Evolutionary conservation across 2,329 filamentous ascomycete genomes (phyloP).

Genomic region (Cytospora leucostoma): DNA sequence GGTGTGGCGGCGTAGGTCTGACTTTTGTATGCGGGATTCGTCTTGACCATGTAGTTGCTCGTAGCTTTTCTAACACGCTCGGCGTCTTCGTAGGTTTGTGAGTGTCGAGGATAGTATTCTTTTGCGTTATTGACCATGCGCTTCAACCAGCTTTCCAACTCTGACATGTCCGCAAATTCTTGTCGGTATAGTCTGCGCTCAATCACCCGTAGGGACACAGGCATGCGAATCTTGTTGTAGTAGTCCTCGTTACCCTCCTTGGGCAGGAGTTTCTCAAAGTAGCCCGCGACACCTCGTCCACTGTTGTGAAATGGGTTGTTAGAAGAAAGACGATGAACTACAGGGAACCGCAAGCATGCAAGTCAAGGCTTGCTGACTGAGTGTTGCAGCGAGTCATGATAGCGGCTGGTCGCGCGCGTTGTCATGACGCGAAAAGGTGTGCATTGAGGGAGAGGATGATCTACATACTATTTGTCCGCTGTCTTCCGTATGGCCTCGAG

Average conservation of each 20-base stretch:
- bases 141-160: conserved; percentile 83
- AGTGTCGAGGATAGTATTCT: conserved; percentile 74
- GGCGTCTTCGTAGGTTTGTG: conserved; percentile 76
- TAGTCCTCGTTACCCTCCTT: conserved; percentile 69
- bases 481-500: conserved; percentile 74
- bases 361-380: conserved; percentile 21
- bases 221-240: conserved; percentile 74
- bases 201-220: conserved; percentile 75
- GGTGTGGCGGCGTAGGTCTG: conserved; percentile 69
- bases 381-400: conserved; percentile 7
- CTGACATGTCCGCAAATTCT: conserved; percentile 70
- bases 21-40: conserved; percentile 78
- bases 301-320: conserved; percentile 42
- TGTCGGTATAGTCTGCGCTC: conserved; percentile 71
- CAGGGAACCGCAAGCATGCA: conserved; percentile 5
- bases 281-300: conserved; percentile 72
- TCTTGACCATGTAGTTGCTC: conserved; percentile 83
- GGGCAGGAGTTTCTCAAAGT: conserved; percentile 73
- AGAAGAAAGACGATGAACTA: conserved; percentile 7
- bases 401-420: conserved; percentile 13
- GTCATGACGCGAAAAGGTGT: conserved; percentile 9
- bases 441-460: conserved; percentile 7
- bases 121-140: conserved; percentile 87
- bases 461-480: conserved; percentile 75
- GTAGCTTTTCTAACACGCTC: conserved; percentile 84